Conservation (phyloP, 2,329 filamentous ascomycete genomes). For the Metarhizium robertsii region DNA sequence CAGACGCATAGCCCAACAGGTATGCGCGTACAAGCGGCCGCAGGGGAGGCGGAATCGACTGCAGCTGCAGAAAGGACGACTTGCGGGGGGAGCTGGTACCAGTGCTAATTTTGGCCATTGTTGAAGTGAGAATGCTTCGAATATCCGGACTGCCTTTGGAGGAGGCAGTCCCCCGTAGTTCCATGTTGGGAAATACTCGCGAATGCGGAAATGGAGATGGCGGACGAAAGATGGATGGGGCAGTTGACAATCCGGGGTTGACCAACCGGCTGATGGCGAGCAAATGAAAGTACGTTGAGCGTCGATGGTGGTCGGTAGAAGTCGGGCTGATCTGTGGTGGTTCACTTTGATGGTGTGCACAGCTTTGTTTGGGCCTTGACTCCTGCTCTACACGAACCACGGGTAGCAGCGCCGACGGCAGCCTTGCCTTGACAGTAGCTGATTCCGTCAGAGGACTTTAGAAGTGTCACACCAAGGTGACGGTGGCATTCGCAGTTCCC, state of each 20-base stretch:
- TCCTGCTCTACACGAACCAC: not conserved
- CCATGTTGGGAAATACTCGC: slow-evolving; percentile 3
- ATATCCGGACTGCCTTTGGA: not conserved
- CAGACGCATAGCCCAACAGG: slow-evolving; percentile 50
- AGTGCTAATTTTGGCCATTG: not conserved
- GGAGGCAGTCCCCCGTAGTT: not conserved
- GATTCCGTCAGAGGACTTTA: too few species aligned
- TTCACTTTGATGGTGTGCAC: not conserved
- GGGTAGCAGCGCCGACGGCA: not conserved
- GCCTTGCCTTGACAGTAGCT: not conserved
- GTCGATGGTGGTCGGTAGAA: not conserved
- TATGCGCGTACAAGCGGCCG: slow-evolving; percentile 51
- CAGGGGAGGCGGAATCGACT: slow-evolving; percentile 36
- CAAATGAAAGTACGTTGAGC: not conserved
- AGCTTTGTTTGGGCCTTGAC: not conserved
- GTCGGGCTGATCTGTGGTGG: not conserved
- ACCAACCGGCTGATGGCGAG: not conserved
- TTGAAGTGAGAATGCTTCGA: not conserved
- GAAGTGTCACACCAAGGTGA: too few species aligned
- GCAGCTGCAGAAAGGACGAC: slow-evolving; percentile 11
- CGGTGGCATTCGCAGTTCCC: too few species aligned
- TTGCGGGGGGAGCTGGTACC: not conserved
- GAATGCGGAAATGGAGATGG: not conserved
- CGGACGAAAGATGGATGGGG: not conserved
- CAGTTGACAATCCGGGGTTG: not conserved